Percentiles rank a stretch among this genome's conserved stretches.
These are phyloP conservation scores for Cymbopogon citratus DNA, from an alignment of 176 grass and related monocot species.

Conservation along the genomic window DNA sequence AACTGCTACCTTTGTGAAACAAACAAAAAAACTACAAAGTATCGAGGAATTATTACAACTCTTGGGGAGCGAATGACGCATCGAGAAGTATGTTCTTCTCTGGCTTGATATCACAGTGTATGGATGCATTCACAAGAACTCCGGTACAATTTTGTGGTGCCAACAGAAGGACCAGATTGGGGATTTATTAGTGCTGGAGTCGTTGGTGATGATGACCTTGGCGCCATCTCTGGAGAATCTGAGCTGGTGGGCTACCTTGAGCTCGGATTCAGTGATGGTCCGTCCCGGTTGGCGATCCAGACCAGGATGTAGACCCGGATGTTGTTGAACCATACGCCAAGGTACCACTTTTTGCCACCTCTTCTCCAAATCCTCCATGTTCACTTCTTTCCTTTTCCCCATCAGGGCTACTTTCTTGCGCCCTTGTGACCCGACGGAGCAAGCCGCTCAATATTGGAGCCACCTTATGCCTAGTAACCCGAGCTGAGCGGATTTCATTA, in stretches of 20 bases:
- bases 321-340: neutral
- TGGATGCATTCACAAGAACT: too few relatives aligned
- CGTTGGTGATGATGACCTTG: neutral
- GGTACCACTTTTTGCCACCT: neutral
- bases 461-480: too few relatives aligned
- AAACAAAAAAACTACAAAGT: neutral
- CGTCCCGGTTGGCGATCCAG: neutral
- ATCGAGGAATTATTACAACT: neutral
- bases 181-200: neutral
- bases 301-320: neutral
- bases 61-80: too few relatives aligned
- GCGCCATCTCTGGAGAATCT: neutral
- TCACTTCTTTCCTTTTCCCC: too few relatives aligned
- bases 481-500: too few relatives aligned
- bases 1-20: neutral
- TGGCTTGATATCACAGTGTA: too few relatives aligned
- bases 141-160: neutral
- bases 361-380: too few relatives aligned
- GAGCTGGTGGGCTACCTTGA: neutral
- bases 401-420: too few relatives aligned
- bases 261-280: neutral
- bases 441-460: too few relatives aligned
- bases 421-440: too few relatives aligned
- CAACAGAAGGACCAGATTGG: neutral
- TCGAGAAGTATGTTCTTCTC: too few relatives aligned